phyloP scores from a whole-genome alignment of 129 eudicot species.

The Helianthus annuus region HanXRQr2.0-SUNRISE NC_035435.2:9850428-9850927 shows the following conservation, averaged over 20 bases:
- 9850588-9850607: too few relatives aligned
- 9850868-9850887: neutral
- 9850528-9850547: neutral
- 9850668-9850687: slow-evolving; percentile 24
- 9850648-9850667: slow-evolving; percentile 9
- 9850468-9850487: too few relatives aligned
- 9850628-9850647: slow-evolving; percentile 8
- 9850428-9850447: too few relatives aligned
- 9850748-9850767: slow-evolving; percentile 18
- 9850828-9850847: neutral
- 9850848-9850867: neutral
- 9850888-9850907: neutral
- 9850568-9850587: neutral
- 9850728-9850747: slow-evolving; percentile 56
- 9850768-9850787: slow-evolving; percentile 5
- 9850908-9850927: neutral
- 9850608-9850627: neutral
- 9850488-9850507: too few relatives aligned
- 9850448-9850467: too few relatives aligned
- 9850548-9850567: neutral
- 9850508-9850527: too few relatives aligned
- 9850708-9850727: slow-evolving; percentile 54
- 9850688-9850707: slow-evolving; percentile 82
- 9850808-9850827: neutral
- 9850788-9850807: slow-evolving; percentile 3